Evolutionary conservation across 306 rosid species (phyloP).

Genomic region (Astragalus membranaceus): DNA sequence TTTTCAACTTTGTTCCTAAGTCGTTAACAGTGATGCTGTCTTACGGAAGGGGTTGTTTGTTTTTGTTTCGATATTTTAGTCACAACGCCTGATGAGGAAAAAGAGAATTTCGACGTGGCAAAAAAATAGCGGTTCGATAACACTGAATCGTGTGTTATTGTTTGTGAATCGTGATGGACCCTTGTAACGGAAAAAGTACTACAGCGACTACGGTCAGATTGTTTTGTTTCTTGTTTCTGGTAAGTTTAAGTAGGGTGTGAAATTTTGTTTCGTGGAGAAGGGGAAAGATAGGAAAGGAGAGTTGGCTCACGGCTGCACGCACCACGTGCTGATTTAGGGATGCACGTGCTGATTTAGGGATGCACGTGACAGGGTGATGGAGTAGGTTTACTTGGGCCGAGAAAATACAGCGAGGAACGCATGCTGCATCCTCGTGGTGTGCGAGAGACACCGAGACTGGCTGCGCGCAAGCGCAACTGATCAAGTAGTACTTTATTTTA

Average conservation of each 20-base stretch:
- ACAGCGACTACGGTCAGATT: not conserved
- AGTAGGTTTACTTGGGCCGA: not conserved
- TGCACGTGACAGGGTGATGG: constrained; percentile 16
- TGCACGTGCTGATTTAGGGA: not conserved
- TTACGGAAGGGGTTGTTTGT: not conserved
- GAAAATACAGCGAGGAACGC: constrained; percentile 4
- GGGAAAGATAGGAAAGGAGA: not conserved
- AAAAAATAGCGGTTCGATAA: not conserved
- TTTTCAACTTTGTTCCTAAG: constrained; percentile 4
- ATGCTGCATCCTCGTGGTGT: not conserved
- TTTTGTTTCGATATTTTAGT: not conserved
- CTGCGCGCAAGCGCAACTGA: not conserved
- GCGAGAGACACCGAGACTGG: not conserved
- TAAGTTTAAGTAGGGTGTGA: not conserved
- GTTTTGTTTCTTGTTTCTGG: not conserved
- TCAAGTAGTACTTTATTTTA: not conserved
- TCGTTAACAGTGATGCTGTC: not conserved
- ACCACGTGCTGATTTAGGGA: constrained; percentile 9
- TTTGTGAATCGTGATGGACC: not conserved
- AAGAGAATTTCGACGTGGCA: not conserved
- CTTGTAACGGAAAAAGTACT: not conserved
- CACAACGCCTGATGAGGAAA: no score
- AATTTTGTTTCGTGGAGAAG: constrained; percentile 5
- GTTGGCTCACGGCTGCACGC: no score
- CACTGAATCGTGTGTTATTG: not conserved